Conservation (phyloP, 345 rosid species). For the Pseudoturritis turrita region DNA sequence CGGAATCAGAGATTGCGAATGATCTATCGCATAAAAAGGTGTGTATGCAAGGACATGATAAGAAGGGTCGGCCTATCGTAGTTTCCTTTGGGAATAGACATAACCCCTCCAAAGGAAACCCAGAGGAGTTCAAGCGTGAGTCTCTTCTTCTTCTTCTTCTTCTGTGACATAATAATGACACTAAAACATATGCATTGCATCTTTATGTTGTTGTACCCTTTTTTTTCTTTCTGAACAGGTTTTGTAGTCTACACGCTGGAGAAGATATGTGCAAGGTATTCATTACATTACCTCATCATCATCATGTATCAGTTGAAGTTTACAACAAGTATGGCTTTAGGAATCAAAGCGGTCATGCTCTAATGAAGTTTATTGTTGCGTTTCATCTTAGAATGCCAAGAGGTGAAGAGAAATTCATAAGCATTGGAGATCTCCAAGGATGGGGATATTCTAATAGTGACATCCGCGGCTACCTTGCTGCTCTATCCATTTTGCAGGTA, state of each 20-base stretch:
- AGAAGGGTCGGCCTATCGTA: constrained; percentile 60
- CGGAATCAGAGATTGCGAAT: constrained; percentile 49
- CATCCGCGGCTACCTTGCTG: constrained; percentile 64
- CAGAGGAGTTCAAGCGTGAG: constrained; percentile 72
- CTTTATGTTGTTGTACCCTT: too few relatives aligned
- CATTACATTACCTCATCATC: too few relatives aligned
- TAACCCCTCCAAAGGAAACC: constrained; percentile 52
- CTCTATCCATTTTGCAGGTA: constrained; percentile 67
- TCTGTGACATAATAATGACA: too few relatives aligned
- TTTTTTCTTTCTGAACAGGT: constrained; percentile 23
- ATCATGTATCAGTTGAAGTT: too few relatives aligned
- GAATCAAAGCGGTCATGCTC: too few relatives aligned
- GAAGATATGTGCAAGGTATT: constrained; percentile 57
- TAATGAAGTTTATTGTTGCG: not conserved
- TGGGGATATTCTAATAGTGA: constrained; percentile 88
- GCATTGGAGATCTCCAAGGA: constrained; percentile 72
- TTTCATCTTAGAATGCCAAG: constrained; percentile 46
- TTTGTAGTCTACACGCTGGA: constrained; percentile 66
- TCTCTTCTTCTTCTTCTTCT: too few relatives aligned
- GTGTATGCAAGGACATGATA: constrained; percentile 76
- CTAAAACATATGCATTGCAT: too few relatives aligned
- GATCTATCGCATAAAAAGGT: constrained; percentile 62
- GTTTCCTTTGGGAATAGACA: constrained; percentile 59
- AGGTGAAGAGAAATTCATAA: constrained; percentile 70
- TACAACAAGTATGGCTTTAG: too few relatives aligned